Base-by-base conservation (phyloP, 169 alveolate genomes). In the Eimeria acervulina region DNA sequence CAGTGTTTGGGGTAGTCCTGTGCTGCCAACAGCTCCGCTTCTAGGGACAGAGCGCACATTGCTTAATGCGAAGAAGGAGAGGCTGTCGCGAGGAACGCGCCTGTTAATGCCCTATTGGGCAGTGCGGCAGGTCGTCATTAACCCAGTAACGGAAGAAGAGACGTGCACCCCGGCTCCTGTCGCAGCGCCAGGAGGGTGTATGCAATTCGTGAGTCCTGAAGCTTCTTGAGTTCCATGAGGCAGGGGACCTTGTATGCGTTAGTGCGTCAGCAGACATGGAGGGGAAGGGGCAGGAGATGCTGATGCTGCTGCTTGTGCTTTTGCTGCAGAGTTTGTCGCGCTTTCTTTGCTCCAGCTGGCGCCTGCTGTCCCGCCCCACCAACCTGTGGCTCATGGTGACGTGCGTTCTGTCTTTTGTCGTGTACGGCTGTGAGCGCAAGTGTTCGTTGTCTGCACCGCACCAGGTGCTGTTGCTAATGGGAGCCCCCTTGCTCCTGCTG, bases 401-500 rank as follows among this genome's bases (percentile, higher is more conserved):
- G 70, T 83, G 74, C 91, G 28, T 17, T 28, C 91, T 83, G 19
- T 83, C 76, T n/a, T 36, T 83, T 8, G 52, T 83, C 52, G 52
- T 42, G 89, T 78, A 83, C 51, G 70, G 70, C 33, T 83, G 47
- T 31, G 59, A 33, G 74, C 74, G 28, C 0, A 44, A 10, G 28
- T 1, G 52, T 52, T 13, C 47, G 26, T 33, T 44, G 33, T 47
- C 74, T 52, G 51, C 55, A 28, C 52, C 59, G 21, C 76, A 83
- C 8, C 91, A 83, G 40, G 76, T 83, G 70, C 74, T 83, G 91
- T 76, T 44, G 31, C 91, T 83, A 74, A 17, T 83, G 76, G 91
- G 91, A 51, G 91, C 91, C 91, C 91, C 91, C 74, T 36, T 83
- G 70, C 91, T 83, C 47, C 91, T 83, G 74, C 91, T 83, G 42